Evolutionary conservation across 2,329 filamentous ascomycete species (phyloP), one percentile per base, ranked within the genome.

Genomic region (Sarocladium oryzae): DNA sequence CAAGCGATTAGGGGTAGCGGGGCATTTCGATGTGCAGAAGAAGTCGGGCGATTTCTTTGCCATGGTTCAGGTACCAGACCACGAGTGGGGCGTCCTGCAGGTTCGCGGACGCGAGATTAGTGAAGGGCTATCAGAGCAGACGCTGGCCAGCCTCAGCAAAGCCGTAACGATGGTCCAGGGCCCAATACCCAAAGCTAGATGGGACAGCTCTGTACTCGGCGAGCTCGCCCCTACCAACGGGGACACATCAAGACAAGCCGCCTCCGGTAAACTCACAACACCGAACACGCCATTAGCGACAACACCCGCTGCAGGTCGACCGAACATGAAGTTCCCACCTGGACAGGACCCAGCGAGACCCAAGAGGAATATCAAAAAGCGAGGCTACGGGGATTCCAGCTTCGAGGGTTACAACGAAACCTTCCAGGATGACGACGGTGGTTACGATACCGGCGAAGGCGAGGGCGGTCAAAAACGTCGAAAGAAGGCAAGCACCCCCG

Each of bases 371-470:
- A 76, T 80, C 55, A 88, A 86, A 71, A 90, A 90, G 74, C 78
- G 88, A 45, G 80, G 83, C 55, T 91, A 90, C 62, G 82, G 84
- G 35, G 87, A 91, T 56, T 79, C 76, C 58, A 88, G 84, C 60
- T 91, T 80, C 61, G 82, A 86, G 60, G 86, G 87, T 37, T 90
- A 90, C 60, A 79, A 81, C 40, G 85, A 89, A 57, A 83, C 84
- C 30, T 89, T 76, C 57, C 77, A 77, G 9, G 86, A 89, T 55
- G 85, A 88, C 56, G 85, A 86, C 55, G 81, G 79, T n/a, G 40
- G 43, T 20, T 85, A 89, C 61, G 88, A 84, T 20, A 88, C 85
- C 20, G 85, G 82, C 53, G 86, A 87, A 57, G 82, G 82, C 58
- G 85, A 87, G 58, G 82, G 85, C 58, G 75, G 72, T 57, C 71